Evolutionary conservation across 805 yeast species (phyloP).

Genomic region (Starmerella sp.): DNA sequence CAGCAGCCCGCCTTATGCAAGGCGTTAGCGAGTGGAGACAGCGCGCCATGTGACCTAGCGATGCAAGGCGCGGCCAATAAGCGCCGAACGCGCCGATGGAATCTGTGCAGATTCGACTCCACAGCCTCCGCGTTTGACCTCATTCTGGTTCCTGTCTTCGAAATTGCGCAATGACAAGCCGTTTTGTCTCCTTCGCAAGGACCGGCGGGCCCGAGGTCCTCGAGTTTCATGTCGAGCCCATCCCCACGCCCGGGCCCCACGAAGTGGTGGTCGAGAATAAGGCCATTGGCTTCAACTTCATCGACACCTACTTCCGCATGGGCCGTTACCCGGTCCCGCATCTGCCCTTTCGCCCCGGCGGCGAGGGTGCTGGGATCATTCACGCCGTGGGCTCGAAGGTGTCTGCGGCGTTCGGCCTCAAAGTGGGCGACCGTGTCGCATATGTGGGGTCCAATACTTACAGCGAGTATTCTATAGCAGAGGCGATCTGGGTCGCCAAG

Average conservation of each 20-base stretch:
- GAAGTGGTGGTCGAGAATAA: slow-evolving; percentile 63
- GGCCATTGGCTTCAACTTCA: slow-evolving; percentile 71
- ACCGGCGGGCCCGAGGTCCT: slow-evolving; percentile 51
- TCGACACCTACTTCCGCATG: slow-evolving; percentile 70
- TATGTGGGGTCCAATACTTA: slow-evolving; percentile 60
- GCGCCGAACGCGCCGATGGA: no score
- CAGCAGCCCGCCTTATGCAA: no score
- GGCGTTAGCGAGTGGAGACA: no score
- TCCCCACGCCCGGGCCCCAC: slow-evolving; percentile 32
- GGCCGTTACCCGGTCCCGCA: slow-evolving; percentile 54
- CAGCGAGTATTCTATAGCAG: slow-evolving; percentile 53
- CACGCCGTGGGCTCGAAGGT: slow-evolving; percentile 40
- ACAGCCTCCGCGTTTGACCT: no score
- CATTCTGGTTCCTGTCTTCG: no score
- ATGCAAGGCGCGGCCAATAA: no score
- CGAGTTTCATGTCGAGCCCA: slow-evolving; percentile 27
- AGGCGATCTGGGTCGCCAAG: slow-evolving; percentile 32
- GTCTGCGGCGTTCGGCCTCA: slow-evolving; percentile 37
- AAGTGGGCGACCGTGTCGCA: slow-evolving; percentile 37
- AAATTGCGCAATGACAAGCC: slow-evolving; percentile 4
- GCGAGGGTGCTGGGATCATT: slow-evolving; percentile 44
- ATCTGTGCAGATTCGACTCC: no score
- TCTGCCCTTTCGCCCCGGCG: slow-evolving; percentile 60
- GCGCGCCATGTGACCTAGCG: no score
- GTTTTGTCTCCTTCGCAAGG: slow-evolving; percentile 33